Evolutionary conservation across 768 basidiomycete genomes (phyloP).

Genomic region (Pulveroboletus sp.): DNA sequence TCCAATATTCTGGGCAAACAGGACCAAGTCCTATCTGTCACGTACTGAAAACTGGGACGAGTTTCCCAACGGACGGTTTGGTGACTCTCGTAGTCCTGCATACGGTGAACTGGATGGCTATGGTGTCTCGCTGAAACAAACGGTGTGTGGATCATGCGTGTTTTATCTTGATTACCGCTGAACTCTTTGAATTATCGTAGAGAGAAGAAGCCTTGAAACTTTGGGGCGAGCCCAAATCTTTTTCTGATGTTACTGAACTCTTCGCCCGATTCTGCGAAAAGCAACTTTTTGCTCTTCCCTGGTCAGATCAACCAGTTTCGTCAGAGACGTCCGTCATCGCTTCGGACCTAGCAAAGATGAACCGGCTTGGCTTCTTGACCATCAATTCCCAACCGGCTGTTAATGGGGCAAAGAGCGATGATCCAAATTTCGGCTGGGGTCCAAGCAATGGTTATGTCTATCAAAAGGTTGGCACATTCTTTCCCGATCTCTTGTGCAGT

Average conservation of each 20-base stretch:
- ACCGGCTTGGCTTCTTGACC: constrained; percentile 89
- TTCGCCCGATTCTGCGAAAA: constrained; percentile 84
- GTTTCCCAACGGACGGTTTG: constrained; percentile 98
- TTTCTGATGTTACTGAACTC: constrained; percentile 64
- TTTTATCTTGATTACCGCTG: constrained; percentile 1
- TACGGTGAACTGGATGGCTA: constrained; percentile 98
- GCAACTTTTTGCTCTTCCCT: constrained; percentile 78
- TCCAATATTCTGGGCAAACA: constrained; percentile 99
- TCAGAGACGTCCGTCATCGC: constrained; percentile 83
- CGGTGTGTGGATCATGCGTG: constrained; percentile 43
- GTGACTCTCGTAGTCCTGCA: constrained; percentile 95
- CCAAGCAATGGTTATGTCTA: constrained; percentile 93
- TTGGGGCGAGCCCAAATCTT: constrained; percentile 79
- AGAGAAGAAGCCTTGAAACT: constrained; percentile 83
- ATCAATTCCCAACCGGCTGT: constrained; percentile 98
- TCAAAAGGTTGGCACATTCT: constrained; percentile 65
- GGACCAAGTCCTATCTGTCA: constrained; percentile 90
- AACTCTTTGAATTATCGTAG: constrained; percentile 43
- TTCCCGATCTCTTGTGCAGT: background rate
- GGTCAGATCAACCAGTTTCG: constrained; percentile 90
- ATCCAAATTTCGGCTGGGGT: constrained; percentile 90
- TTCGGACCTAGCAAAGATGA: constrained; percentile 76
- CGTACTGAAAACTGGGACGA: constrained; percentile 99
- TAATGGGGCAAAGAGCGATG: constrained; percentile 81
- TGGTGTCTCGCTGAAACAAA: constrained; percentile 88